These are phyloP conservation scores for Pseudohalonectria lignicola DNA, from an alignment of 2,329 filamentous ascomycete genomes.

Conservation along the genomic window DNA sequence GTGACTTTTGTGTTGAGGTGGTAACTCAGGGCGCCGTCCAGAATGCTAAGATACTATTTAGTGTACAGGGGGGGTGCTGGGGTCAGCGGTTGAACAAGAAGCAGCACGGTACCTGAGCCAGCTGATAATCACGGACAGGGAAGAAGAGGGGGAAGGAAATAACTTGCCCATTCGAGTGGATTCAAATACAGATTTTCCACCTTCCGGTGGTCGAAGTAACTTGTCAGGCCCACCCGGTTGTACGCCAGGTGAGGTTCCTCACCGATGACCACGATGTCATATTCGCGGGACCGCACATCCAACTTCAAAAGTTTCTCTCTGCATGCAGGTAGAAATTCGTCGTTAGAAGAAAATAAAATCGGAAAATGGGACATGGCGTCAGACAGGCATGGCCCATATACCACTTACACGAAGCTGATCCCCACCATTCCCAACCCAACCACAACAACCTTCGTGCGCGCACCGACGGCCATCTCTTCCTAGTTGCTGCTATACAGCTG, in stretches of 20 bases:
- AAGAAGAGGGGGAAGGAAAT: background rate
- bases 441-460: slow-evolving; percentile 62
- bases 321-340: too few species aligned
- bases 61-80: background rate
- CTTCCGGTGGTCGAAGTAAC: slow-evolving; percentile 76
- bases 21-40: slow-evolving; percentile 58
- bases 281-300: slow-evolving; percentile 64
- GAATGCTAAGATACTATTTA: slow-evolving; percentile 53
- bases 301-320: slow-evolving; percentile 86
- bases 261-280: slow-evolving; percentile 74
- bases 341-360: background rate
- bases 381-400: too few species aligned
- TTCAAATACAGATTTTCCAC: slow-evolving; percentile 87
- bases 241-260: slow-evolving; percentile 84
- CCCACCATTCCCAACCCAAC: slow-evolving; percentile 90
- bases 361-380: background rate
- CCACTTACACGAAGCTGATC: slow-evolving; percentile 77
- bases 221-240: slow-evolving; percentile 81
- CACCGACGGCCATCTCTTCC: slow-evolving; percentile 21
- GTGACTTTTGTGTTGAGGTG: slow-evolving; percentile 64
- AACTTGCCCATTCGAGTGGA: slow-evolving; percentile 64
- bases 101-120: too few species aligned
- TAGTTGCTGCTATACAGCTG: background rate
- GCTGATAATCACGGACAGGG: background rate
- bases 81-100: background rate